These are phyloP conservation scores for Sporothrix variecibatus DNA, from an alignment of 2,329 filamentous ascomycete genomes.

Conservation along the genomic window DNA sequence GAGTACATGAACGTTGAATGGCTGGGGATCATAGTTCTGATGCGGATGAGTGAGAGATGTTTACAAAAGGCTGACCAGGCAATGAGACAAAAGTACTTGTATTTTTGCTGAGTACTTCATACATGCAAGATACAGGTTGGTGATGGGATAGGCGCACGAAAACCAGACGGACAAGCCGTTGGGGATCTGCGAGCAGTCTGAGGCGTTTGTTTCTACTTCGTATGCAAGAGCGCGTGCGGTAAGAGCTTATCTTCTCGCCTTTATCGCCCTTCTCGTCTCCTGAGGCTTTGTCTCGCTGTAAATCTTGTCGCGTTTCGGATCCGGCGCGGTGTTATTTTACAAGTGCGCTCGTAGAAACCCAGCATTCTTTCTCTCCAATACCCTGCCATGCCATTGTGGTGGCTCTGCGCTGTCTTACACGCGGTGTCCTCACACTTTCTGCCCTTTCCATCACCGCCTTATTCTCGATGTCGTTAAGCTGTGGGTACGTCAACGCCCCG, in stretches of 20 bases:
- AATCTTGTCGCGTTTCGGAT: background rate
- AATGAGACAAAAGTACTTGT: background rate
- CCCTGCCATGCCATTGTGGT: background rate
- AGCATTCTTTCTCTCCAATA: background rate
- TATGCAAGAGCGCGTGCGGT: background rate
- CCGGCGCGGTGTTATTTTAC: background rate
- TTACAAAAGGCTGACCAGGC: background rate
- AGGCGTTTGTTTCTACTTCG: background rate
- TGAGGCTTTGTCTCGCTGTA: background rate
- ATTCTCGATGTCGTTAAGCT: constrained; percentile 13
- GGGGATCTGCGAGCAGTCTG: constrained; percentile 25
- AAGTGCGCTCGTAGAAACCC: background rate
- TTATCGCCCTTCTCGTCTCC: background rate
- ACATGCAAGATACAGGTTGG: background rate
- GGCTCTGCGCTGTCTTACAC: background rate
- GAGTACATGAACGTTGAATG: background rate
- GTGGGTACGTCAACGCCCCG: background rate
- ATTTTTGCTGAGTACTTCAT: background rate
- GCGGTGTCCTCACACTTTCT: background rate
- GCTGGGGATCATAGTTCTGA: background rate
- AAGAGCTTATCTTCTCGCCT: background rate
- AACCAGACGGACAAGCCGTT: constrained; percentile 26
- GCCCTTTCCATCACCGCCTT: constrained; percentile 1
- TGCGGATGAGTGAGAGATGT: background rate
- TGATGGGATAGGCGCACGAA: background rate